Evolutionary conservation across 202 grass and related monocot genomes (phyloP).

Genomic region (Carex arenaria): DNA sequence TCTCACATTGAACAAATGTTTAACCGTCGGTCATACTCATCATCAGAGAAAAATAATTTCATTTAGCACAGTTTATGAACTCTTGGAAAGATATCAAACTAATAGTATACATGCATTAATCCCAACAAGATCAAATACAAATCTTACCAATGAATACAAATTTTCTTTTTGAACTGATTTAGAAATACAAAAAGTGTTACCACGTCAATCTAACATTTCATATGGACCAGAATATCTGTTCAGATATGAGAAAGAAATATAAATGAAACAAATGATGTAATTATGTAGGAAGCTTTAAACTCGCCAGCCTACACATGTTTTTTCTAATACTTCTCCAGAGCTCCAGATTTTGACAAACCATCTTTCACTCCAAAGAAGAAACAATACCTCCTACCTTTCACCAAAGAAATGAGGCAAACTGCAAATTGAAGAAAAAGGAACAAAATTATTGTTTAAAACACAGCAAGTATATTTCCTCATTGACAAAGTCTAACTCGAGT

Average conservation of each 20-base stretch:
- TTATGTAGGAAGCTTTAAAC: slow-evolving; percentile 22
- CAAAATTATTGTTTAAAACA: neutral
- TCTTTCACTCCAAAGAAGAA: slow-evolving; percentile 10
- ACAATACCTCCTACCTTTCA: slow-evolving; percentile 21
- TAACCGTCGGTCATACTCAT: neutral
- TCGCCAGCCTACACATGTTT: slow-evolving; percentile 16
- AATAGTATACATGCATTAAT: slow-evolving; percentile 3
- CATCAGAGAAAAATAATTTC: neutral
- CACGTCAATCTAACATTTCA: slow-evolving; percentile 3
- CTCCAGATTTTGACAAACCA: slow-evolving; percentile 18
- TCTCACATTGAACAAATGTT: neutral
- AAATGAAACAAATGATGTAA: slow-evolving; percentile 17
- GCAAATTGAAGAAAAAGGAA: neutral
- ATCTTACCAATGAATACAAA: neutral
- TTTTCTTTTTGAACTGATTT: neutral
- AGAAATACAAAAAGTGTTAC: neutral
- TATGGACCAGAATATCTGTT: slow-evolving; percentile 5
- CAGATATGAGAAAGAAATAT: neutral
- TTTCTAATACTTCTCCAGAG: slow-evolving; percentile 7
- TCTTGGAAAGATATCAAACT: neutral
- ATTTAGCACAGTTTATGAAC: neutral
- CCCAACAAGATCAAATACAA: slow-evolving; percentile 9
- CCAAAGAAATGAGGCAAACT: slow-evolving; percentile 11
- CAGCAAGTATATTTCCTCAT: neutral
- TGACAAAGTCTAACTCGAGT: neutral